Base-by-base conservation (phyloP, 2,329 filamentous ascomycete genomes). In the Neofusicoccum parvum region DNA sequence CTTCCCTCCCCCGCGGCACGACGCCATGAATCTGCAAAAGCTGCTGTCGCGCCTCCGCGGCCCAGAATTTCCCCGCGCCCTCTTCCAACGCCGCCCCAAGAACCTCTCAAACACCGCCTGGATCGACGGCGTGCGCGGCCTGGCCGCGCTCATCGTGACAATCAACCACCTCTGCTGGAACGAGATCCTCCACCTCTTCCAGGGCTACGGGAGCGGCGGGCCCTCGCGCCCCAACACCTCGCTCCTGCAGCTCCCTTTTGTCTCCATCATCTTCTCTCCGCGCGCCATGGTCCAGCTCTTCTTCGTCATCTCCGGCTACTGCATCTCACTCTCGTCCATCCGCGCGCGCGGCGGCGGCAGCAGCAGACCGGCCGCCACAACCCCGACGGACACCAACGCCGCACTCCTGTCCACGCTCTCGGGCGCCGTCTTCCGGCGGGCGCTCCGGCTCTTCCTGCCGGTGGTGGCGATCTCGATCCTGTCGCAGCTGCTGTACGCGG, bases 261-360 rank as follows among this genome's bases (percentile, higher is more conserved):
- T 69, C 10, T 49, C 53, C 45, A 39, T 70, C 17, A 7, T 70
- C 45, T 51, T 66, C 14, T 27, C 49, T 36, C 79, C 80, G n/a
- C 80, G 81, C 67, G 78, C 81, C 67, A 80, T 80, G 79, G 80
- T 82, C 15, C 75, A 76, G 54, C 79, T 82, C 46, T 80, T 32
- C 27, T 32, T 32, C 27, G 27, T 32, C 27, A 32, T 32, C 27
- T 32, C 27, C 27, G 27, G 27, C 27, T 32, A 32, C 27, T 32
- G 27, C 27, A 32, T 32, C 27, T 32, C 27, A 1, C 27, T 32
- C 6, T 32, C 27, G 5, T 32, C 27, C 79, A 66, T 78, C 79
- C 2, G 66, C 80, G 62, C 80, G 76, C 67, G 71, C 74, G 34
- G 78, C 80, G 65, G 77, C 78, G 27, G 73, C 68, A 65, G 71